A percentile compares a stretch with the other conserved stretches of the same genome.
Conservation (phyloP, 2,329 filamentous ascomycete species). For the Fusarium metavorans region DNA sequence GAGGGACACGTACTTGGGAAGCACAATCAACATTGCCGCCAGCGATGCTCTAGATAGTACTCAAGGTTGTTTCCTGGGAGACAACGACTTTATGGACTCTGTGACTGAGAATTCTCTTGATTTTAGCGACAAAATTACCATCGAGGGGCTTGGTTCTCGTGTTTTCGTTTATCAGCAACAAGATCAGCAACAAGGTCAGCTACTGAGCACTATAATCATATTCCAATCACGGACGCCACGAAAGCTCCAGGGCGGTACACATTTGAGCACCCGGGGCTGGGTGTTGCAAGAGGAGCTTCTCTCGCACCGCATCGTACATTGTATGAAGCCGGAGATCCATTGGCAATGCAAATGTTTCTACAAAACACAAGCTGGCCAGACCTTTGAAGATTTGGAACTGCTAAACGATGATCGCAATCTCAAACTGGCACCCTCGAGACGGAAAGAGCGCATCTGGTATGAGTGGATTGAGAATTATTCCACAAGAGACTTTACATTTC, state of each 20-base stretch:
- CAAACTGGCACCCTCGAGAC: neutral
- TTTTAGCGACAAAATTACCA: neutral
- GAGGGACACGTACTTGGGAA: neutral
- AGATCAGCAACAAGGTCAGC: neutral
- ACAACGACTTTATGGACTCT: neutral
- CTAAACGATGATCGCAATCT: neutral
- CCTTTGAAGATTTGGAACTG: neutral
- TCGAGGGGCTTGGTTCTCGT: neutral
- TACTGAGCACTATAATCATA: neutral
- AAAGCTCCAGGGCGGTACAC: neutral
- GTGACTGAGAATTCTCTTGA: neutral
- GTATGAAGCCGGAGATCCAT: conserved; percentile 17
- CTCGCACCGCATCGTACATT: conserved; percentile 8
- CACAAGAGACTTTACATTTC: neutral
- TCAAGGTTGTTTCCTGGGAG: conserved; percentile 2
- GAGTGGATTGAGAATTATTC: conserved; percentile 23
- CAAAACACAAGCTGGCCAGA: conserved; percentile 1
- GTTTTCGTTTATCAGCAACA: neutral
- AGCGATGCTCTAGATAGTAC: conserved; percentile 8
- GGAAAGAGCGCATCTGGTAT: conserved; percentile 3
- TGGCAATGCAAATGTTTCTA: conserved; percentile 13
- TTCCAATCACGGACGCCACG: neutral
- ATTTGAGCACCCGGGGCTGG: conserved; percentile 10
- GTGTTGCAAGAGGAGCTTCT: conserved; percentile 16
- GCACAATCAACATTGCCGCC: conserved; percentile 18